These are phyloP conservation scores for Fusarium sp. DNA, from an alignment of 2,329 filamentous ascomycete species.

Conservation along the genomic window DNA sequence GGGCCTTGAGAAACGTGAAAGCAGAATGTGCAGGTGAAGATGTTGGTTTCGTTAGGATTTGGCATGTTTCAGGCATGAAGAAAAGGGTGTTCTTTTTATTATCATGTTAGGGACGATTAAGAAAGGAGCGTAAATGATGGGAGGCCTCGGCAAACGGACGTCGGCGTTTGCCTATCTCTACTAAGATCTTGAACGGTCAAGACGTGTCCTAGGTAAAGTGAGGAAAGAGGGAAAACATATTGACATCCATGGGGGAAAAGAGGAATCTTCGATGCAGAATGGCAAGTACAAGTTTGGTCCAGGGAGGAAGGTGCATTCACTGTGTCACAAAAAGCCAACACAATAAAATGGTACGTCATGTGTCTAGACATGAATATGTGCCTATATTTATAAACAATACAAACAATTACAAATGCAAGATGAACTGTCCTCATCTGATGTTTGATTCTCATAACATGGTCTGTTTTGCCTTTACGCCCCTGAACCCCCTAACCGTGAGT, in stretches of 20 bases:
- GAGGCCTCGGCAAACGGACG: background rate
- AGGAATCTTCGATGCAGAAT: no score
- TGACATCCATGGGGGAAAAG: no score
- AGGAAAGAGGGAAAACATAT: background rate
- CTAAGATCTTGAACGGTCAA: no score
- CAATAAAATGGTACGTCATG: background rate
- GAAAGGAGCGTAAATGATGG: conserved; percentile 14
- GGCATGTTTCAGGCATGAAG: conserved; percentile 24
- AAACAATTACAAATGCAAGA: conserved; percentile 25
- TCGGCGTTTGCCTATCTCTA: background rate
- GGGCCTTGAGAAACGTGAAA: conserved; percentile 55
- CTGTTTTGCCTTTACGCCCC: conserved; percentile 44
- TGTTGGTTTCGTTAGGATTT: conserved; percentile 15
- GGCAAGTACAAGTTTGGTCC: conserved; percentile 7
- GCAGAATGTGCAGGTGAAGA: conserved; percentile 69
- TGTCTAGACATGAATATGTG: conserved; percentile 6
- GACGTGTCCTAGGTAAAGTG: background rate
- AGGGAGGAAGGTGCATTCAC: background rate
- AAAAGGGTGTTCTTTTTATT: background rate
- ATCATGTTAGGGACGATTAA: conserved; percentile 1
- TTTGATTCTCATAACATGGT: conserved; percentile 43
- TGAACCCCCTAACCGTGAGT: conserved; percentile 26
- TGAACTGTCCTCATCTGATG: conserved; percentile 37
- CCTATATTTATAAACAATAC: conserved; percentile 14
- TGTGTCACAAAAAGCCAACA: background rate